Evolutionary conservation across 129 eudicot genomes (phyloP).

Genomic region (Flaveria brownii): DNA sequence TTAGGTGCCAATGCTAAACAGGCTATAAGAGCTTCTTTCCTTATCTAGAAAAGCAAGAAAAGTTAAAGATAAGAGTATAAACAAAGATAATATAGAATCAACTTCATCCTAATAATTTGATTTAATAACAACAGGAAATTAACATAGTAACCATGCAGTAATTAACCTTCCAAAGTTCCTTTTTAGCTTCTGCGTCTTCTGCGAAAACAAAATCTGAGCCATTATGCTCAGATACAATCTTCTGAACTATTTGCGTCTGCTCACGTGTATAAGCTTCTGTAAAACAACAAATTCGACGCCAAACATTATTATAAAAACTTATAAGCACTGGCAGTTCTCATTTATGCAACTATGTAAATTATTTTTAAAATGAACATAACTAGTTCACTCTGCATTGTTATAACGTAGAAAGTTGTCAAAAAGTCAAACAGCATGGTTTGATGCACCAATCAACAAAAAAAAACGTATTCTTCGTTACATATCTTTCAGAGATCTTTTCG

Average conservation of each 20-base stretch:
- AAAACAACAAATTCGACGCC: constrained; percentile 14
- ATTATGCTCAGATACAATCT: constrained; percentile 76
- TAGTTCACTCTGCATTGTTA: neutral
- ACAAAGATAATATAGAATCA: neutral
- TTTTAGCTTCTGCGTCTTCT: constrained; percentile 82
- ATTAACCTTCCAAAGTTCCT: constrained; percentile 96
- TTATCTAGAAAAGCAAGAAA: constrained; percentile 51
- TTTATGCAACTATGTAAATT: neutral
- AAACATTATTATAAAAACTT: constrained; percentile 14
- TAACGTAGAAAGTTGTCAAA: neutral
- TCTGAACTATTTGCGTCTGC: constrained; percentile 86
- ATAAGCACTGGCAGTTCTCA: constrained; percentile 5
- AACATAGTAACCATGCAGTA: constrained; percentile 6
- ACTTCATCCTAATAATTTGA: neutral
- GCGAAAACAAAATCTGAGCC: constrained; percentile 95
- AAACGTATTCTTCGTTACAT: neutral
- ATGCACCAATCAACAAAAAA: neutral
- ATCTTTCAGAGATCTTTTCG: neutral
- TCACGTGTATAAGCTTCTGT: constrained; percentile 94
- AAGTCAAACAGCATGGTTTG: neutral
- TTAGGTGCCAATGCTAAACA: constrained; percentile 90
- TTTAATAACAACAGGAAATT: neutral
- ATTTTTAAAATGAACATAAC: neutral
- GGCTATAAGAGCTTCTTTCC: constrained; percentile 99
- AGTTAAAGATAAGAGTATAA: neutral